These are phyloP conservation scores for Orbilia javanica DNA, from an alignment of 2,329 filamentous ascomycete genomes.

Conservation along the genomic window DNA sequence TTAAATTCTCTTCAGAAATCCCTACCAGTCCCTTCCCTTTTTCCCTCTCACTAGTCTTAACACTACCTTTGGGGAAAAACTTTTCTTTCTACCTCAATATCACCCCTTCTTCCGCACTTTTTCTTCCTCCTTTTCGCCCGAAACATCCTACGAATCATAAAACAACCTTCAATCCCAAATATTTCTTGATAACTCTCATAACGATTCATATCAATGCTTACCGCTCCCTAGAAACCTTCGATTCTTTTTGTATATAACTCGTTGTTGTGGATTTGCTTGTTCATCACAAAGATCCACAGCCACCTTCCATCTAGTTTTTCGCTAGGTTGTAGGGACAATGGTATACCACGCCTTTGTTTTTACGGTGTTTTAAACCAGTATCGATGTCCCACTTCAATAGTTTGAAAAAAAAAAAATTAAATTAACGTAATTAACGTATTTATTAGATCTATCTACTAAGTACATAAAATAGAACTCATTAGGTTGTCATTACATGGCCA, in stretches of 20 bases:
- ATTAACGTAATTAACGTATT: constrained; percentile 31
- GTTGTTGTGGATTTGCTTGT: not conserved
- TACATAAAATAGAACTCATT: constrained; percentile 19
- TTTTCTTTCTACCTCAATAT: not conserved
- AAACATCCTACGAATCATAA: not conserved
- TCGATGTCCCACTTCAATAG: no score
- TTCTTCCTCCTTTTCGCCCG: not conserved
- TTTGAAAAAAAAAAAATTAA: constrained; percentile 15
- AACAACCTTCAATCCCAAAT: not conserved
- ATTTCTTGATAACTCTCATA: not conserved
- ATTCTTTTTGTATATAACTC: constrained; percentile 7
- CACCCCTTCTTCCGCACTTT: no score
- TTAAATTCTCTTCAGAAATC: not conserved
- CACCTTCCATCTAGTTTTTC: no score
- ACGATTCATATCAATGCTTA: not conserved
- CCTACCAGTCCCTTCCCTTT: not conserved
- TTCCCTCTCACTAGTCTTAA: not conserved
- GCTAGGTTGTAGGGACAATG: no score
- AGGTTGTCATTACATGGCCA: constrained; percentile 37
- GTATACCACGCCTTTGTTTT: not conserved
- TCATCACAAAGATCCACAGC: not conserved
- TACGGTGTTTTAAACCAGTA: no score
- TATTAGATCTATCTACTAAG: constrained; percentile 14
- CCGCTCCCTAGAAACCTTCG: not conserved
- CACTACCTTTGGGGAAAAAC: no score